These are phyloP conservation scores for Globisporangium canariense DNA, from an alignment of 352 stramenopile genomes.

Conservation along the genomic window DNA sequence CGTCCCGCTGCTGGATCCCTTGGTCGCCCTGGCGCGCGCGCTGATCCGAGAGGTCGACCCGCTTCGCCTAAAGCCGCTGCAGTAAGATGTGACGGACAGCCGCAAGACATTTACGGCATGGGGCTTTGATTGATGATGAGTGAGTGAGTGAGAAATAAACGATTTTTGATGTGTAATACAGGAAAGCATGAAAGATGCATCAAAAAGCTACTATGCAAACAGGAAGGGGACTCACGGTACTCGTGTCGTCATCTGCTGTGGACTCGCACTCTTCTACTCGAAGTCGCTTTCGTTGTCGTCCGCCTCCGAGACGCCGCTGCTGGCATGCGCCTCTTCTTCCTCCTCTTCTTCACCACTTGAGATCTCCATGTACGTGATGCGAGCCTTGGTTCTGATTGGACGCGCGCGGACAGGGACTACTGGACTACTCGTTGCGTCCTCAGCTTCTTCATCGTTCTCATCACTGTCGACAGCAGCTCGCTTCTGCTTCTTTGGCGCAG, in stretches of 20 bases:
- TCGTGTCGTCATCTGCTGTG: neutral
- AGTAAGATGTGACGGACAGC: neutral
- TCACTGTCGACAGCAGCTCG: slow-evolving; percentile 10
- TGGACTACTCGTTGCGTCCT: slow-evolving; percentile 11
- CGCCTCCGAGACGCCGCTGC: slow-evolving; percentile 38
- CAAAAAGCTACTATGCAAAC: neutral
- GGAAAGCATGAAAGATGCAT: neutral
- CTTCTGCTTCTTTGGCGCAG: slow-evolving; percentile 38
- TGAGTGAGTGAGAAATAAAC: neutral
- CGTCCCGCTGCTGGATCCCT: slow-evolving; percentile 35
- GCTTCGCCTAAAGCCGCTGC: slow-evolving; percentile 34
- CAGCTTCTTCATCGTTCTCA: slow-evolving; percentile 22
- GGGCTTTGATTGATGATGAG: neutral
- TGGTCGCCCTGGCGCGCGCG: slow-evolving; percentile 43
- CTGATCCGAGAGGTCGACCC: slow-evolving; percentile 47
- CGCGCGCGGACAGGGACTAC: slow-evolving; percentile 24
- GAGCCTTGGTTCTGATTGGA: slow-evolving; percentile 32
- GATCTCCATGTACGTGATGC: slow-evolving; percentile 50
- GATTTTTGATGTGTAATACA: neutral
- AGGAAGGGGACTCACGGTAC: neutral
- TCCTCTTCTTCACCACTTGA: slow-evolving; percentile 46
- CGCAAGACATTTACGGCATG: neutral
- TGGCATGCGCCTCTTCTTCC: slow-evolving; percentile 38
- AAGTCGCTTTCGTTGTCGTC: slow-evolving; percentile 66
- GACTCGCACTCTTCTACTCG: slow-evolving; percentile 16